Evolutionary conservation across 148 eudicot genomes (phyloP).

Genomic region (Arctostaphylos glauca): DNA sequence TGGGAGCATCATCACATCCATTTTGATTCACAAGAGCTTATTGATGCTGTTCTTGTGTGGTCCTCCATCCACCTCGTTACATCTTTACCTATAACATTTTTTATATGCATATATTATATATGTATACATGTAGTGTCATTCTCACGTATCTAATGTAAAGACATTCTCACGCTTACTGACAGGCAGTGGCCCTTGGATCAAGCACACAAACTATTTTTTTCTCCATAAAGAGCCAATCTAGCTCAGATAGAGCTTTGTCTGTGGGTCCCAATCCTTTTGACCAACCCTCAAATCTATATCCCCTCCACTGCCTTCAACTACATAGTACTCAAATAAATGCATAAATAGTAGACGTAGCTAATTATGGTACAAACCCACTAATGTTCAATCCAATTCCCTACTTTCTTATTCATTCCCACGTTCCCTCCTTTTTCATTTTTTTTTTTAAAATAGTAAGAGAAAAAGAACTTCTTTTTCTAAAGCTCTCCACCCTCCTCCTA

Average conservation of each 20-base stretch:
- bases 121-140: too few relatives aligned
- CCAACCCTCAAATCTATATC: conserved; percentile 15
- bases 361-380: conserved; percentile 21
- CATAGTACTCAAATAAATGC: background rate
- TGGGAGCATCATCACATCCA: conserved; percentile 23
- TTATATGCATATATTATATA: too few relatives aligned
- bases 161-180: conserved; percentile 19
- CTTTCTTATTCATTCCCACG: conserved; percentile 35
- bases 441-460: conserved; percentile 15
- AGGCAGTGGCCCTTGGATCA: conserved; percentile 19
- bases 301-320: background rate
- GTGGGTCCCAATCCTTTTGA: conserved; percentile 28
- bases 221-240: conserved; percentile 11
- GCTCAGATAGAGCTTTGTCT: conserved; percentile 24
- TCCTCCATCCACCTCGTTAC: background rate
- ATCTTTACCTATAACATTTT: background rate
- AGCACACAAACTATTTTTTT: conserved; percentile 12
- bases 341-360: conserved; percentile 3
- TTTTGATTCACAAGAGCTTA: conserved; percentile 13
- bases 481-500: conserved; percentile 28
- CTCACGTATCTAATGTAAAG: too few relatives aligned
- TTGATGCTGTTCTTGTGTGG: conserved; percentile 17
- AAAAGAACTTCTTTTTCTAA: conserved; percentile 16
- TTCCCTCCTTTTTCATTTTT: conserved; percentile 20
- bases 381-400: conserved; percentile 2